A percentile compares a stretch with the other conserved stretches of the same genome.
phyloP scores from a whole-genome alignment of 352 stramenopile species.

The Phytophthora hibernalis region DNA sequence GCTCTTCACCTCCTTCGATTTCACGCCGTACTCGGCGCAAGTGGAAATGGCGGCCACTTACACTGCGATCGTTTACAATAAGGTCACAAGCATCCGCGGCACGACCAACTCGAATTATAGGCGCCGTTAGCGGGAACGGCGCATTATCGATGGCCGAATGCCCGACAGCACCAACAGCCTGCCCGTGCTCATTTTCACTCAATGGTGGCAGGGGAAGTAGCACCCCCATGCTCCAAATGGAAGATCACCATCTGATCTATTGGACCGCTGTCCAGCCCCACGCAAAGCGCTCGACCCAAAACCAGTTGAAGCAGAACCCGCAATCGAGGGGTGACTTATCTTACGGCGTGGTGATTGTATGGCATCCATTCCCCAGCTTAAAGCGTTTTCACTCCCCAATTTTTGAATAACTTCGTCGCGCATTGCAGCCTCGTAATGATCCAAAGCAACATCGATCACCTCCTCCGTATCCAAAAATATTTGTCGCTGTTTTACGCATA shows the following conservation, averaged over 20 bases:
- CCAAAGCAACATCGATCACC: conserved; percentile 75
- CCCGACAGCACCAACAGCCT: conserved; percentile 11
- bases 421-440: conserved; percentile 64
- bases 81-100: conserved; percentile 87
- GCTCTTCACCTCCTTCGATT: conserved; percentile 56
- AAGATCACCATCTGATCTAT: conserved; percentile 39
- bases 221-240: conserved; percentile 81
- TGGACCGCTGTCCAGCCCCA: conserved; percentile 6
- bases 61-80: conserved; percentile 88
- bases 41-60: conserved; percentile 88
- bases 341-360: conserved; percentile 81
- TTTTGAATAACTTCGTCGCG: conserved; percentile 72
- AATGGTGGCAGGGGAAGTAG: conserved; percentile 74
- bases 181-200: conserved; percentile 65
- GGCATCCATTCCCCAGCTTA: conserved; percentile 85
- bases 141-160: conserved; percentile 49
- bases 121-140: conserved; percentile 73
- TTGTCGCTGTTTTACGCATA: conserved; percentile 77
- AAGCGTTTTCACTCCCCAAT: conserved; percentile 77
- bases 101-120: conserved; percentile 80
- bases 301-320: neutral
- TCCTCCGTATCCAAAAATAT: conserved; percentile 71
- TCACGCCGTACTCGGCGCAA: conserved; percentile 72
- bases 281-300: conserved; percentile 21
- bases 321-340: conserved; percentile 33